These are phyloP conservation scores for Phellinidium pouzarii DNA, from an alignment of 1,284 basidiomycete genomes.

Conservation along the genomic window DNA sequence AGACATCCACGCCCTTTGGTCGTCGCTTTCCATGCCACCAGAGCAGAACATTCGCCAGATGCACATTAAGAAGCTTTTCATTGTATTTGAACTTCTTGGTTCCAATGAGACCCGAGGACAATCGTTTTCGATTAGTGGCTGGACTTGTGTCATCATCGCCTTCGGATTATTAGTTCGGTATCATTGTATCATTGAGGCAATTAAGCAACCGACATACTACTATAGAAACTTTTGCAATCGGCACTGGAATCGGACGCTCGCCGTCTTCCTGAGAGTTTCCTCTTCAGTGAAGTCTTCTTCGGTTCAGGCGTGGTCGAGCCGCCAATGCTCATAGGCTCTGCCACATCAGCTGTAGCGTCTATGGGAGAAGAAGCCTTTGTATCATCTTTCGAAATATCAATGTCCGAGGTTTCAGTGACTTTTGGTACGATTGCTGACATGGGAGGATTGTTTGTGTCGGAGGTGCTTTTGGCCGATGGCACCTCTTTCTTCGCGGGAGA, in stretches of 20 bases:
- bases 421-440: background rate
- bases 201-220: background rate
- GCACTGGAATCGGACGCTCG: too few species aligned
- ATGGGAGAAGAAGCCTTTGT: constrained; percentile 28
- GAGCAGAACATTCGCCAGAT: constrained; percentile 50
- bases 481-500: too few species aligned
- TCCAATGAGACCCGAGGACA: constrained; percentile 56
- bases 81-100: constrained; percentile 56
- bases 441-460: background rate
- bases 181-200: background rate
- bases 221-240: background rate
- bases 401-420: constrained; percentile 15
- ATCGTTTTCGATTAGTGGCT: too few species aligned
- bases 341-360: constrained; percentile 22
- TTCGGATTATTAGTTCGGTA: too few species aligned
- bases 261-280: too few species aligned
- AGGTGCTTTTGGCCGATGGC: background rate
- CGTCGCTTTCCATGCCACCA: constrained; percentile 73
- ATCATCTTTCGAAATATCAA: constrained; percentile 26
- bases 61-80: constrained; percentile 44
- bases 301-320: too few species aligned
- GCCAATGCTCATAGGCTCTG: background rate
- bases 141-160: too few species aligned
- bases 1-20: constrained; percentile 60
- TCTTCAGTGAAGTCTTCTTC: too few species aligned